Conservation (phyloP, 148 eudicot genomes). For the Camellia lanceoleosa region DNA sequence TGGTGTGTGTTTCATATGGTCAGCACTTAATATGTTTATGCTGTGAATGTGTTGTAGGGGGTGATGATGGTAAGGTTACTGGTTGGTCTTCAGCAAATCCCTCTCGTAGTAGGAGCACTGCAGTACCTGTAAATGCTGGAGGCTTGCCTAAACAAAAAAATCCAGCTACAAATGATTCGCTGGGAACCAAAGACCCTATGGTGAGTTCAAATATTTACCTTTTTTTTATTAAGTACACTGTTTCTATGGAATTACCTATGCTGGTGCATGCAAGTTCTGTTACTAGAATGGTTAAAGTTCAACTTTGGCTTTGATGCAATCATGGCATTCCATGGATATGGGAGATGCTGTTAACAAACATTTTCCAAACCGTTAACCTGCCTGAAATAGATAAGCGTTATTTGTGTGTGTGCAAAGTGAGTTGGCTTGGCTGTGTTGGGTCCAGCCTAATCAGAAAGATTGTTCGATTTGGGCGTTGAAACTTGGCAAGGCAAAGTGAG, state of each 20-base stretch:
- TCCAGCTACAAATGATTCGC: conserved; percentile 48
- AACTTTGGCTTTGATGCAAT: too few species aligned
- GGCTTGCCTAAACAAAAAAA: conserved; percentile 58
- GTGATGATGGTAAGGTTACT: conserved; percentile 56
- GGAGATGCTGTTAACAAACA: neutral
- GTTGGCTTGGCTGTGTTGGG: neutral
- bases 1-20: neutral
- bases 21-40: neutral
- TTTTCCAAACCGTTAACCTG: neutral
- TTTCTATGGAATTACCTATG: conserved; percentile 6
- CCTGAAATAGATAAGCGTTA: neutral
- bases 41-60: conserved; percentile 35
- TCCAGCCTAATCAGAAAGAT: neutral
- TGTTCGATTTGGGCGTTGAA: neutral
- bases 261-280: too few species aligned
- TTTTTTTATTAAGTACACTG: neutral
- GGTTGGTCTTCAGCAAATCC: conserved; percentile 63
- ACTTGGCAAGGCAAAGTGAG: neutral
- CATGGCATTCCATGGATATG: too few species aligned
- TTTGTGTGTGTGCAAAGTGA: neutral
- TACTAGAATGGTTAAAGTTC: neutral
- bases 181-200: conserved; percentile 40
- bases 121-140: conserved; percentile 32
- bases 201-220: conserved; percentile 17
- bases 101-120: conserved; percentile 49